These are phyloP conservation scores for Stylosanthes scabra DNA, from an alignment of 331 rosid species.

Conservation along the genomic window DNA sequence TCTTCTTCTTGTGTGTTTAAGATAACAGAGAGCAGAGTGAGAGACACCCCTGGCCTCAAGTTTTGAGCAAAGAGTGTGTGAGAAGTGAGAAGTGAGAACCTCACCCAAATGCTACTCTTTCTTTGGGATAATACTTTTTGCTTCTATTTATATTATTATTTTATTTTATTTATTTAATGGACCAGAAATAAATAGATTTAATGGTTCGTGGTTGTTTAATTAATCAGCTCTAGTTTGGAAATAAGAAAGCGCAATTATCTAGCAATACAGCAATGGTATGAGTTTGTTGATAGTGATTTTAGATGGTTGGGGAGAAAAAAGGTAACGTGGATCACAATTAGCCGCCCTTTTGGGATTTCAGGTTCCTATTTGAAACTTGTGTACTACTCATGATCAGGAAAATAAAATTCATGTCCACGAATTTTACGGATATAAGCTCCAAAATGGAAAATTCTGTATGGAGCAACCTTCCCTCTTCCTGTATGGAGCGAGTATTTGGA, in stretches of 20 bases:
- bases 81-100: too few relatives aligned
- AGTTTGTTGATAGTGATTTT: slow-evolving; percentile 24
- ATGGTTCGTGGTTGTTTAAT: background rate
- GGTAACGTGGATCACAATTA: slow-evolving; percentile 43
- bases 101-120: background rate
- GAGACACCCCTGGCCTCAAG: slow-evolving; percentile 39
- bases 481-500: too few relatives aligned
- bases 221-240: background rate
- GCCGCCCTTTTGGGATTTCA: slow-evolving; percentile 2
- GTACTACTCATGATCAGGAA: background rate
- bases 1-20: slow-evolving; percentile 20
- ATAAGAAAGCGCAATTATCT: background rate
- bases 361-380: too few relatives aligned
- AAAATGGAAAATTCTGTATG: too few relatives aligned
- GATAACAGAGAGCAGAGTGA: slow-evolving; percentile 42
- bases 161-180: background rate
- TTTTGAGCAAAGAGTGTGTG: slow-evolving; percentile 37
- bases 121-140: background rate
- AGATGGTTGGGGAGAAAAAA: slow-evolving; percentile 29
- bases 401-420: background rate
- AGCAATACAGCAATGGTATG: background rate
- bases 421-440: too few relatives aligned
- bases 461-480: too few relatives aligned
- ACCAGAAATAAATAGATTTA: background rate
- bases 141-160: background rate